phyloP scores from a whole-genome alignment of 2,329 filamentous ascomycete species.

The Cryphonectria naterciae region DNA sequence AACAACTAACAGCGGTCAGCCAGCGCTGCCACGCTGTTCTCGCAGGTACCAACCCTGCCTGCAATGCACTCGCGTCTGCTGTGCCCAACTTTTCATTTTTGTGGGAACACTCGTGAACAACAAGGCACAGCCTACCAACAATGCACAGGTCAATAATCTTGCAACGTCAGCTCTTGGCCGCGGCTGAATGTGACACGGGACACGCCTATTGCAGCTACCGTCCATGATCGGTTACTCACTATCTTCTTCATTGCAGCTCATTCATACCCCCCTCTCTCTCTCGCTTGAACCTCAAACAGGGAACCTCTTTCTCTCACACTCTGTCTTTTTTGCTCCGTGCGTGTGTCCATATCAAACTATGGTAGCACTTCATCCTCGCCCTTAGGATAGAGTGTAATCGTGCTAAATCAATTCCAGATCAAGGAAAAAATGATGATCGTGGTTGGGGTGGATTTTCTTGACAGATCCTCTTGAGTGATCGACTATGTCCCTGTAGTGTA shows the following conservation, averaged over 20 bases:
- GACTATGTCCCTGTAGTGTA: not conserved
- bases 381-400: not conserved
- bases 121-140: conserved; percentile 11
- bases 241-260: not conserved
- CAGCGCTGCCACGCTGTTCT: not conserved
- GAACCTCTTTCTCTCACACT: not conserved
- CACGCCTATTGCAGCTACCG: not conserved
- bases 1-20: not conserved
- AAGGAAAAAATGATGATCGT: not conserved
- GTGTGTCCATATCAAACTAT: not conserved
- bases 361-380: not conserved
- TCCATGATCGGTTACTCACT: not conserved
- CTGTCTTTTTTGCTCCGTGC: not conserved
- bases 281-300: not conserved
- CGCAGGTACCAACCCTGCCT: not conserved
- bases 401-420: not conserved
- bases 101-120: conserved; percentile 8
- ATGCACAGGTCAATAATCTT: not conserved
- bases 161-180: conserved; percentile 5
- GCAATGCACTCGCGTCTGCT: not conserved
- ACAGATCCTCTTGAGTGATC: not conserved
- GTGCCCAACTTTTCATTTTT: not conserved
- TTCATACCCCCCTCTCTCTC: not conserved
- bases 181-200: not conserved
- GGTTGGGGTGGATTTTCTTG: not conserved